These are phyloP conservation scores for Saccharomycopsis sp. DNA, from an alignment of 805 yeast species.

Conservation along the genomic window DNA sequence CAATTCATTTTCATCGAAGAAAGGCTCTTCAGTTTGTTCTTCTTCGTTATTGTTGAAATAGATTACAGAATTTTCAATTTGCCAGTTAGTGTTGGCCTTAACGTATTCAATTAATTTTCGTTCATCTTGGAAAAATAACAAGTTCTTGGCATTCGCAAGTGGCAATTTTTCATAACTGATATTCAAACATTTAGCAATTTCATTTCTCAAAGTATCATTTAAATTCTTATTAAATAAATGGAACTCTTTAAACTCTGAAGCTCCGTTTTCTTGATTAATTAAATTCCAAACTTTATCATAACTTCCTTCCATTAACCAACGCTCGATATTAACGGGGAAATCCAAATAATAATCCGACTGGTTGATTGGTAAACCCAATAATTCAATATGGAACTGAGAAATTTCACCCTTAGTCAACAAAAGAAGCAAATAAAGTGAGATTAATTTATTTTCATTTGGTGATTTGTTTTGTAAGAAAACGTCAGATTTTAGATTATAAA, in stretches of 20 bases:
- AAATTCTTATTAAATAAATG: constrained; percentile 69
- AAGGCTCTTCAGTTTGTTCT: constrained; percentile 80
- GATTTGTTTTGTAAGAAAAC: constrained; percentile 37
- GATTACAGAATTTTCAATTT: constrained; percentile 43
- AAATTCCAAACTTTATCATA: constrained; percentile 86
- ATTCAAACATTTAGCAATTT: constrained; percentile 80
- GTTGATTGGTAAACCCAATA: constrained; percentile 32
- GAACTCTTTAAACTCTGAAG: constrained; percentile 56
- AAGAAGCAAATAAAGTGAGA: constrained; percentile 69
- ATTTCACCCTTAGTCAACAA: constrained; percentile 77
- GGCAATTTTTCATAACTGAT: constrained; percentile 73
- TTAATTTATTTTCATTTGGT: constrained; percentile 61
- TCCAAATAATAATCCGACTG: constrained; percentile 67
- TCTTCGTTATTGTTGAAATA: constrained; percentile 31
- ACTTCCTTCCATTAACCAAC: constrained; percentile 94
- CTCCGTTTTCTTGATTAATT: constrained; percentile 36
- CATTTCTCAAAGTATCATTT: constrained; percentile 72
- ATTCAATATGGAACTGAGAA: constrained; percentile 83
- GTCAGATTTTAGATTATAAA: constrained; percentile 41
- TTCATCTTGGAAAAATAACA: constrained; percentile 63
- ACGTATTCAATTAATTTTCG: constrained; percentile 49
- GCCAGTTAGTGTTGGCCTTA: constrained; percentile 50
- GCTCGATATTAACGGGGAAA: constrained; percentile 84
- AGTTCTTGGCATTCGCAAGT: constrained; percentile 70
- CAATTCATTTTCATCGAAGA: constrained; percentile 60